Conservation (phyloP, 2,329 filamentous ascomycete genomes). For the Calonectria henricotiae region DNA sequence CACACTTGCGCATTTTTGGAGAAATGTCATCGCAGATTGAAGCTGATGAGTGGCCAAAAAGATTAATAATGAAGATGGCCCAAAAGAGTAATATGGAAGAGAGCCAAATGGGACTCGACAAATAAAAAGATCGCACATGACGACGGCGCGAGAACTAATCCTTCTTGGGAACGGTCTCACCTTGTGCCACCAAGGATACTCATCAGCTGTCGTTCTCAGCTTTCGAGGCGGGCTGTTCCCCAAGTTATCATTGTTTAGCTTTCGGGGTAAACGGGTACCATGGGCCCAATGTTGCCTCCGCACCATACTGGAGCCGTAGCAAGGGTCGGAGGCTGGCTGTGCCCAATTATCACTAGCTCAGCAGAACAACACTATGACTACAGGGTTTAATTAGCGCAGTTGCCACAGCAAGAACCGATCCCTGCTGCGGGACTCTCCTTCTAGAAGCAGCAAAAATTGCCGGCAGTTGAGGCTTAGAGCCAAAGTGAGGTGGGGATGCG, state of each 20-base stretch:
- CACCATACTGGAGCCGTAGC: not conserved
- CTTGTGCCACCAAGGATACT: not conserved
- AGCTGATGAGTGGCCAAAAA: not conserved
- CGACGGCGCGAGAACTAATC: not conserved
- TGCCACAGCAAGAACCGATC: not conserved
- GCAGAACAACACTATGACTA: not conserved
- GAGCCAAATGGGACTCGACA: not conserved
- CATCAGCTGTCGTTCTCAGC: not conserved
- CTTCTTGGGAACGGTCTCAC: not conserved
- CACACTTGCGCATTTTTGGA: too few species aligned
- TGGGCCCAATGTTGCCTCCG: not conserved
- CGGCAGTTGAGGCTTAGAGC: not conserved
- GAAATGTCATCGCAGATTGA: too few species aligned
- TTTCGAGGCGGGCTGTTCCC: not conserved
- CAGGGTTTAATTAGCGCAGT: not conserved
- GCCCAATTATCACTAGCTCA: not conserved
- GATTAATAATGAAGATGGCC: too few species aligned
- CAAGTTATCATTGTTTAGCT: not conserved
- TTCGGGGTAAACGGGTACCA: not conserved
- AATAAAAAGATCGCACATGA: not conserved
- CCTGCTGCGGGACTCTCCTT: not conserved
- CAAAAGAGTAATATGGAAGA: not conserved
- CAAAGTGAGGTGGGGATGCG: not conserved
- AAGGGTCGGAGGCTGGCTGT: not conserved
- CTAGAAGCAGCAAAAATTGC: constrained; percentile 20